A percentile compares a stretch with the other conserved stretches of the same genome.
These are phyloP conservation scores for Euphrasia arctica DNA, from an alignment of 305 asterid genomes.

Conservation along the genomic window DNA sequence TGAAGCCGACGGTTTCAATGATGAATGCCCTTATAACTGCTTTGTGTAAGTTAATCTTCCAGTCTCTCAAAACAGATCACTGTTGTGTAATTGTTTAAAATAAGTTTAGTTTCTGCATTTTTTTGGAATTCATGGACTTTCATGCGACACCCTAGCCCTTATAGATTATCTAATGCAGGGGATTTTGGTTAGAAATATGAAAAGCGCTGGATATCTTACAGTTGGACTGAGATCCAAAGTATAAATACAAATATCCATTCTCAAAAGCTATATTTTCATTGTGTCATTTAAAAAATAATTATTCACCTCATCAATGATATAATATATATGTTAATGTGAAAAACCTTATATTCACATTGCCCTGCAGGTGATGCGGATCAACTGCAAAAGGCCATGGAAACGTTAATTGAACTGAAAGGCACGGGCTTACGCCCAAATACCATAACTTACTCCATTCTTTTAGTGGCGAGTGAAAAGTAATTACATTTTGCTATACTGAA, in stretches of 20 bases:
- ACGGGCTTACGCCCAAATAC: constrained; percentile 70
- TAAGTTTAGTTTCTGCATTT: constrained; percentile 10
- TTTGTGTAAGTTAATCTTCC: constrained; percentile 65
- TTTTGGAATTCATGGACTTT: constrained; percentile 20
- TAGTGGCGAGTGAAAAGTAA: constrained; percentile 96
- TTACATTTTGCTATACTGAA: constrained; percentile 33
- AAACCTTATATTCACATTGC: constrained; percentile 20
- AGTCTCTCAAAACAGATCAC: constrained; percentile 11
- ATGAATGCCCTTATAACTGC: constrained; percentile 95
- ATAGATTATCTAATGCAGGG: constrained; percentile 9
- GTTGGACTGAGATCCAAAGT: constrained; percentile 13
- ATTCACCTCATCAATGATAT: neutral
- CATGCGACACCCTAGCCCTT: neutral
- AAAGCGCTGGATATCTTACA: neutral
- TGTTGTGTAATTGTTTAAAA: constrained; percentile 21
- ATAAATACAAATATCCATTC: constrained; percentile 1
- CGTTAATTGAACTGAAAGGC: constrained; percentile 74
- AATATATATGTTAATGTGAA: constrained; percentile 8
- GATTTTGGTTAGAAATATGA: constrained; percentile 19
- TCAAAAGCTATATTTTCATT: constrained; percentile 1
- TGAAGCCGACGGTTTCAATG: constrained; percentile 78
- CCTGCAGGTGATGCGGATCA: constrained; percentile 78
- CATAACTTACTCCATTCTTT: constrained; percentile 81
- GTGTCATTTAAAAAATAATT: constrained; percentile 11
- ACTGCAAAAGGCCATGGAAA: constrained; percentile 68